Evolutionary conservation across 2,329 filamentous ascomycete genomes (phyloP).

Genomic region (Phyllosticta citriasiana): DNA sequence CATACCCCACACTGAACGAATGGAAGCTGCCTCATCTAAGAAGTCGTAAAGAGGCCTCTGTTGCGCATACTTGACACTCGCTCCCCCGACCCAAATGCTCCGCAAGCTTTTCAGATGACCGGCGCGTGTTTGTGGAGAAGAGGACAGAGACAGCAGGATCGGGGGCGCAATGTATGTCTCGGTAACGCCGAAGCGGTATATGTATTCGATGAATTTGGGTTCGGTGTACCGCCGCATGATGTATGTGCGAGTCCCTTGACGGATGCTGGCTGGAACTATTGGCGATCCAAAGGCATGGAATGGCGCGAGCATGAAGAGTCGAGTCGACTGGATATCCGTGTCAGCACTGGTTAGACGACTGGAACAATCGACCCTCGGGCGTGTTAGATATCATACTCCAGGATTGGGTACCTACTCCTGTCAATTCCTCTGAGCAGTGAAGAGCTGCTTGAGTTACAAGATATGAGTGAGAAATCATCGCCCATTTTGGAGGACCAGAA

Average conservation of each 20-base stretch:
- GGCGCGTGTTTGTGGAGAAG: constrained; percentile 22
- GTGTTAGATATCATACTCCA: no score
- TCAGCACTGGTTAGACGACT: neutral
- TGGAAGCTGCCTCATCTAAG: constrained; percentile 31
- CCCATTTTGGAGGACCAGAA: constrained; percentile 23
- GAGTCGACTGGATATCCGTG: constrained; percentile 20
- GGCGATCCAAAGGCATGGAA: constrained; percentile 44
- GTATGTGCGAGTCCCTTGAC: constrained; percentile 37
- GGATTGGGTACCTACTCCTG: neutral
- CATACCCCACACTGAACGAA: constrained; percentile 45
- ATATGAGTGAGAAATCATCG: constrained; percentile 24
- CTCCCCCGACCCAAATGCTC: constrained; percentile 40
- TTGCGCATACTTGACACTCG: constrained; percentile 15
- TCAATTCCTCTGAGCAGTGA: neutral
- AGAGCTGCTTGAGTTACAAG: constrained; percentile 8
- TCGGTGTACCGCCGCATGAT: constrained; percentile 38
- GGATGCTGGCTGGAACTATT: constrained; percentile 37
- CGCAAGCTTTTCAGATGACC: constrained; percentile 33
- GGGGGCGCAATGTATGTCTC: constrained; percentile 41
- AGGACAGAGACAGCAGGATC: constrained; percentile 24
- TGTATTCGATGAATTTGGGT: constrained; percentile 29
- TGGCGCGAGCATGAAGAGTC: constrained; percentile 35
- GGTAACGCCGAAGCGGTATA: constrained; percentile 35
- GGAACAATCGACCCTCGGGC: no score
- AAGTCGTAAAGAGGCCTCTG: constrained; percentile 30